Evolutionary conservation across 495 filamentous ascomycete species (phyloP).

Genomic region (Neurospora sp.): DNA sequence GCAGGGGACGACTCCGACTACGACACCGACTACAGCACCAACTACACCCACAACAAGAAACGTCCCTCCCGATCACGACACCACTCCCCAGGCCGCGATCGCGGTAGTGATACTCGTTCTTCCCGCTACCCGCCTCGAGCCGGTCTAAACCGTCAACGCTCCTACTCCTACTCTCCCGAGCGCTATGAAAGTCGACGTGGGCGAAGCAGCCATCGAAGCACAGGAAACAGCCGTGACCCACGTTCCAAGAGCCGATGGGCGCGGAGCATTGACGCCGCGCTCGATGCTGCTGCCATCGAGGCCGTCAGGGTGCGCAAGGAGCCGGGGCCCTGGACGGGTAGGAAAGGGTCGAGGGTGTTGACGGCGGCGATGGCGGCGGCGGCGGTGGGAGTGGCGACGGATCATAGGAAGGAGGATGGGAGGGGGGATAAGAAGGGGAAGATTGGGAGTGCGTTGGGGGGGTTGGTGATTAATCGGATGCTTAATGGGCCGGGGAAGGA

Average conservation of each 20-base stretch:
- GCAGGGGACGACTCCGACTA: neutral
- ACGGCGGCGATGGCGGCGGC: conserved; percentile 38
- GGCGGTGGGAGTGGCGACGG: conserved; percentile 25
- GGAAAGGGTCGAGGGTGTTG: conserved; percentile 28
- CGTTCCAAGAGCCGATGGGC: conserved; percentile 4
- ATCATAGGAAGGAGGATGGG: conserved; percentile 3
- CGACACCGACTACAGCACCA: neutral
- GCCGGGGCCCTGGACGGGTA: conserved; percentile 30
- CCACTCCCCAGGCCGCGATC: neutral
- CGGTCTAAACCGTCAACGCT: conserved; percentile 2
- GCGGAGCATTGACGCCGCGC: conserved; percentile 17
- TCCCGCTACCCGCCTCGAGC: conserved; percentile 1
- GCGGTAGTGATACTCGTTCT: neutral
- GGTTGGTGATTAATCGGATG: conserved; percentile 20
- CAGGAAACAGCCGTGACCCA: neutral
- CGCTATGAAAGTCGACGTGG: neutral
- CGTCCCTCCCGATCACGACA: neutral
- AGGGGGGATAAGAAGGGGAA: conserved; percentile 8
- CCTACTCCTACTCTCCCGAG: neutral
- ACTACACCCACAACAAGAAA: neutral
- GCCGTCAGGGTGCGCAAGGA: conserved; percentile 34
- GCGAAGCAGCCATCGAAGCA: neutral
- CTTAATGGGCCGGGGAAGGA: conserved; percentile 20
- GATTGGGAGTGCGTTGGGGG: conserved; percentile 13
- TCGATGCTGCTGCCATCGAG: conserved; percentile 32